Conservation (phyloP, 306 rosid genomes). For the Luffa acutangula region DNA sequence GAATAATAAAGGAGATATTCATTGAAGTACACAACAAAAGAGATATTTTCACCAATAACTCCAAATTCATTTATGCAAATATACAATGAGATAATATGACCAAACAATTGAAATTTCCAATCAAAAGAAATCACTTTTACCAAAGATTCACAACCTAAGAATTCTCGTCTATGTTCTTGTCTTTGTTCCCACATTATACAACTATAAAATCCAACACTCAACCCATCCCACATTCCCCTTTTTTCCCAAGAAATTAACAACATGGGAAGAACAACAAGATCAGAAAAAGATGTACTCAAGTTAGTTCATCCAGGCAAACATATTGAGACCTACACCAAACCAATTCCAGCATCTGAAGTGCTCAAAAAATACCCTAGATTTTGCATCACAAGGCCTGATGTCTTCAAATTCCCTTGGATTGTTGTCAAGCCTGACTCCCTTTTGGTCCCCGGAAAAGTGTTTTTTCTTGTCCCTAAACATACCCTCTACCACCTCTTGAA, state of each 20-base stretch:
- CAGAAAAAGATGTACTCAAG: conserved; percentile 34
- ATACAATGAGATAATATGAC: not conserved
- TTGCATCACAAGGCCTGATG: conserved; percentile 52
- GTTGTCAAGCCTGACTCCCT: conserved; percentile 50
- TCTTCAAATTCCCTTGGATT: conserved; percentile 60
- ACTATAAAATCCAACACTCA: not conserved
- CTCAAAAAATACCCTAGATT: conserved; percentile 51
- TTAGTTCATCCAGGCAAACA: conserved; percentile 45
- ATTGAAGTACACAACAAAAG: not conserved
- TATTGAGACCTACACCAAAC: conserved; percentile 32
- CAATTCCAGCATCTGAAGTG: conserved; percentile 46
- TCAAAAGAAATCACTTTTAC: not conserved
- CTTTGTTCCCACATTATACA: not conserved
- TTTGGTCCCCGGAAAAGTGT: conserved; percentile 47
- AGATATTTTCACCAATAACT: not conserved
- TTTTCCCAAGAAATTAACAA: not conserved
- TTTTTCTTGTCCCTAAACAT: conserved; percentile 43
- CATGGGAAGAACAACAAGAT: not conserved
- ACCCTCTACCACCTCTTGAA: conserved; percentile 45
- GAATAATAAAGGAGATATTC: not conserved
- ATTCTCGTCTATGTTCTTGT: conserved; percentile 1
- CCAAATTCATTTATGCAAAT: not conserved
- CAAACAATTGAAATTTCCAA: not conserved
- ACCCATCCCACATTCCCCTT: not conserved
- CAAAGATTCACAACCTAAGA: conserved; percentile 1